Evolutionary conservation across 2,329 filamentous ascomycete genomes (phyloP).

Genomic region (Helminthosporium solani): DNA sequence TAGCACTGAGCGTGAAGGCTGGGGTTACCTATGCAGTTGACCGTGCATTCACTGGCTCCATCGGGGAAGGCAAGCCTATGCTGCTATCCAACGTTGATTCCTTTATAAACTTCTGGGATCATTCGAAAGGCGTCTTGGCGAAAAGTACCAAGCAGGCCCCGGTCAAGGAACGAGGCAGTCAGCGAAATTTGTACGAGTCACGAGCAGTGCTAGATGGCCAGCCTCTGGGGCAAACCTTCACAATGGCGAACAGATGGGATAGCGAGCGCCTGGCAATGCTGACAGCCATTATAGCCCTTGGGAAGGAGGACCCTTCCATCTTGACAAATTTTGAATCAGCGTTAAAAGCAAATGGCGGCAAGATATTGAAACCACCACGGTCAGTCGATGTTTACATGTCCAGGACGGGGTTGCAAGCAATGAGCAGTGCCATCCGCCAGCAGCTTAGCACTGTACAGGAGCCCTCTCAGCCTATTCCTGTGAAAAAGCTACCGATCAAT

Average conservation of each 20-base stretch:
- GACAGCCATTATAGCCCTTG: conserved; percentile 1
- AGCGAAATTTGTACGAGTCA: background rate
- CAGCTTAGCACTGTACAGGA: background rate
- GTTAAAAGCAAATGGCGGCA: background rate
- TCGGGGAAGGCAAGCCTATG: background rate
- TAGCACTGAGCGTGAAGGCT: too few relatives aligned
- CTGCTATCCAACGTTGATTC: background rate
- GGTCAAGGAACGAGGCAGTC: background rate
- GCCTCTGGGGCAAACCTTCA: background rate
- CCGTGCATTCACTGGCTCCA: background rate
- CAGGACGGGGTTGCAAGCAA: background rate
- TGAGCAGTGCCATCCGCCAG: background rate
- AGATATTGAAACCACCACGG: background rate
- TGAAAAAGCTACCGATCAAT: background rate
- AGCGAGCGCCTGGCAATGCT: conserved; percentile 1
- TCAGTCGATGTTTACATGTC: background rate
- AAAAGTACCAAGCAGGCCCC: background rate
- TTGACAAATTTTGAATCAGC: background rate
- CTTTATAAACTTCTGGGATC: background rate
- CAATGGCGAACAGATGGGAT: background rate
- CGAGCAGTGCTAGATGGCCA: background rate
- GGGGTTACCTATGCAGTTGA: background rate
- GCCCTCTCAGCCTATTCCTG: background rate
- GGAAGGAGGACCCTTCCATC: conserved; percentile 1
- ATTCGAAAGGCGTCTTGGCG: background rate